Evolutionary conservation across 2,329 filamentous ascomycete species (phyloP).

Genomic region (Cercospora brassicicola): DNA sequence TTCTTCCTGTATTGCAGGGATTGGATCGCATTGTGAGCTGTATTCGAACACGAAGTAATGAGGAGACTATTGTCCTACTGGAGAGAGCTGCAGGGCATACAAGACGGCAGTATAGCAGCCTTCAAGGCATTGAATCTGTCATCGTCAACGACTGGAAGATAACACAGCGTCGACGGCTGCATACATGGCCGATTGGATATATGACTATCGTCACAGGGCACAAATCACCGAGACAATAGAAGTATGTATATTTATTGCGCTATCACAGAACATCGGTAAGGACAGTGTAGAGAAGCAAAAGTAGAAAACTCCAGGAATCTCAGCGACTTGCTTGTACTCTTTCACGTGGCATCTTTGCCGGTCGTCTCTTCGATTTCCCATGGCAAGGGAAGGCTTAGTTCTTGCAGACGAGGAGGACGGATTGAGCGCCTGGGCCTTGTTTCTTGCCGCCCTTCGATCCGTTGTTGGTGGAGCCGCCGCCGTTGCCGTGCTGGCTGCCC

Average conservation of each 20-base stretch:
- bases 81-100: constrained; percentile 33
- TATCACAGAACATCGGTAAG: constrained; percentile 4
- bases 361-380: neutral
- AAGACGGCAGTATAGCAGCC: constrained; percentile 44
- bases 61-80: constrained; percentile 64
- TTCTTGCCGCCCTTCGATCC: constrained; percentile 59
- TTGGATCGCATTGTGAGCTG: constrained; percentile 70
- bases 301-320: neutral
- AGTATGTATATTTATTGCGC: neutral
- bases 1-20: constrained; percentile 66
- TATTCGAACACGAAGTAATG: constrained; percentile 64
- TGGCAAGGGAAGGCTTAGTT: neutral
- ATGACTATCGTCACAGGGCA: constrained; percentile 44
- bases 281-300: neutral
- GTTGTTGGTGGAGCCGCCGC: constrained; percentile 49
- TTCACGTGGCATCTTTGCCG: neutral
- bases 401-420: constrained; percentile 37
- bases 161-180: constrained; percentile 42
- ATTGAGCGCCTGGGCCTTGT: constrained; percentile 62
- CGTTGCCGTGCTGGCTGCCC: neutral
- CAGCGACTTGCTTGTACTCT: neutral
- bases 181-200: constrained; percentile 52
- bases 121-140: constrained; percentile 7
- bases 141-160: constrained; percentile 45
- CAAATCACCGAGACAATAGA: neutral